These are phyloP conservation scores for Coemansia sp. DNA, from an alignment of 192 early-diverging fungal species.

Conservation along the genomic window DNA sequence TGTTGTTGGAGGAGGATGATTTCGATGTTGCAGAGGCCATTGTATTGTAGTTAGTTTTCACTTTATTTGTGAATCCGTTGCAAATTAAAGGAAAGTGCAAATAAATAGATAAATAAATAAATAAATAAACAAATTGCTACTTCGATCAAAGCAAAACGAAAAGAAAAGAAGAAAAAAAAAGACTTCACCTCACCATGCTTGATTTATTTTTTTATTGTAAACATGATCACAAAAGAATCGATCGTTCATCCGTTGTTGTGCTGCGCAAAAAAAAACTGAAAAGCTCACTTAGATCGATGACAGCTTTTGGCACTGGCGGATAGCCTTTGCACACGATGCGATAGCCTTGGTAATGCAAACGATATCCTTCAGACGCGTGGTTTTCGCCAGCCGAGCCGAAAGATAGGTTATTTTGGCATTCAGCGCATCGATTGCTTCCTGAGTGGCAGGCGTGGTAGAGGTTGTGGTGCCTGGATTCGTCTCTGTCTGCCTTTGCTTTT, in stretches of 20 bases:
- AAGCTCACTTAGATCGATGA: neutral
- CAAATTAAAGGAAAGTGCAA: too few species aligned
- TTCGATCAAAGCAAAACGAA: neutral
- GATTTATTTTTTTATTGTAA: neutral
- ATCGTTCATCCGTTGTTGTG: neutral
- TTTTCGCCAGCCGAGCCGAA: conserved; percentile 15
- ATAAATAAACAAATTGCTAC: too few species aligned
- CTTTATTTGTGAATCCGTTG: too few species aligned
- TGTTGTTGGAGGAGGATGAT: conserved; percentile 17
- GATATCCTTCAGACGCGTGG: conserved; percentile 22
- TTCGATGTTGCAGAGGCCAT: conserved; percentile 5
- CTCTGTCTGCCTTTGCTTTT: neutral
- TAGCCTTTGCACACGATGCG: conserved; percentile 22
- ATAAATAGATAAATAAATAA: too few species aligned
- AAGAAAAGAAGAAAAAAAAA: neutral
- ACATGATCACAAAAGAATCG: neutral
- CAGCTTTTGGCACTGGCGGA: conserved; percentile 18
- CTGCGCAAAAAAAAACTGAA: neutral
- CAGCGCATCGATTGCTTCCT: conserved; percentile 23
- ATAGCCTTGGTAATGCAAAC: conserved; percentile 28
- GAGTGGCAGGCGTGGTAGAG: neutral
- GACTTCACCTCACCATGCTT: neutral
- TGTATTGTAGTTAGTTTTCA: neutral
- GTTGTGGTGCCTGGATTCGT: neutral
- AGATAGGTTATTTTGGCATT: conserved; percentile 24